Base-by-base conservation (phyloP, 2,329 filamentous ascomycete genomes). In the Davidsoniella eucalypti region DNA sequence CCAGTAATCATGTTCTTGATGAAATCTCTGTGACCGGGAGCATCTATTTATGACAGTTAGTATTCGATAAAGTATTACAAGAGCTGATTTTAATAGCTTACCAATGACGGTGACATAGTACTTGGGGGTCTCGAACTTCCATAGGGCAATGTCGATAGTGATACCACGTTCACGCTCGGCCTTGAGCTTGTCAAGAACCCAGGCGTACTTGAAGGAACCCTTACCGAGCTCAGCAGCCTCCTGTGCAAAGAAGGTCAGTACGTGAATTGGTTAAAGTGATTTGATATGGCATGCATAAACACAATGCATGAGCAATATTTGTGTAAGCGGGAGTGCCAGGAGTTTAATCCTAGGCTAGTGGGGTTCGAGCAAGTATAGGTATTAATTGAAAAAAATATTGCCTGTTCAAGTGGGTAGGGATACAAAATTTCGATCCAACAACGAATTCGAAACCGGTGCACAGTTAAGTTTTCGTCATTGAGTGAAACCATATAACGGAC, bases 1-100 rank as follows among this genome's bases (percentile, higher is more conserved):
- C 92, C 92, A 84, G 92, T 96, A 73, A 98, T 98, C 92, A 98
- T 98, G 88, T 96, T 98, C 90, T 98, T 98, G 87, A 98, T 96
- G 82, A 96, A 98, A 70, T 98, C 92, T 92, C 92, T 90, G 76
- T 98, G 92, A 75, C 92, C 92, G 67, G 92, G 92, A 71, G 92
- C 92, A 68, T 98, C 86, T 84, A 60, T 51, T 40, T 5, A 44
- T 12, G 8, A 14, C 5, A n/a, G n/a, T 56, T 56, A 53, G 42
- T 26, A n/a, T 12, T 17, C 40, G n/a, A 2, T 44, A 8, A 16
- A 10, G 6, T 37, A 33, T 1, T 36, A 5, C 0, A 33, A 26
- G 10, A 29, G n/a, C 12, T 25, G 54, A 18, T 42, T 42, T n/a
- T 18, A 18, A 17, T n/a, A 44, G 71, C 78, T 62, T 80, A 87